A percentile compares a stretch with the other conserved stretches of the same genome.
Evolutionary conservation across 1,139 yeast species (phyloP).

Genomic region (Pichia sp.): DNA sequence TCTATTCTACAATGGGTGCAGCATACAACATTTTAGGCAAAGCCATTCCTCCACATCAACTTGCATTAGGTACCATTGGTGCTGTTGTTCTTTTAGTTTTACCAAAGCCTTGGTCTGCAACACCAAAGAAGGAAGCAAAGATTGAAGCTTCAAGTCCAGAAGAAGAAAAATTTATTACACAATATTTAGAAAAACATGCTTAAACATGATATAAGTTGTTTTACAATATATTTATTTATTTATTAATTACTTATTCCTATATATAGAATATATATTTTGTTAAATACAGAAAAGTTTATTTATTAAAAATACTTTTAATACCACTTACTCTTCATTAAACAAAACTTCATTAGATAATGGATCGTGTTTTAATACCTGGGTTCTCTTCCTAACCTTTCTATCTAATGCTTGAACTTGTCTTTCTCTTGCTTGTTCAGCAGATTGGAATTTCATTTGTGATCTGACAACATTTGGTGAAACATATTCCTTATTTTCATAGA

Average conservation of each 20-base stretch:
- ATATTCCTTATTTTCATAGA: slow-evolving; percentile 92
- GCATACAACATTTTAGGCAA: slow-evolving; percentile 74
- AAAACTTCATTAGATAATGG: slow-evolving; percentile 78
- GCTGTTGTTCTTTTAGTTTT: slow-evolving; percentile 48
- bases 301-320: background rate
- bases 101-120: slow-evolving; percentile 68
- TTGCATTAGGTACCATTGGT: slow-evolving; percentile 65
- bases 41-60: slow-evolving; percentile 65
- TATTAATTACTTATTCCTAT: background rate
- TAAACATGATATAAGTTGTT: background rate
- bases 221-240: slow-evolving; percentile 2
- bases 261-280: background rate
- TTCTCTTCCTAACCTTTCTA: slow-evolving; percentile 70
- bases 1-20: slow-evolving; percentile 55
- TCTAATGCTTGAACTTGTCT: slow-evolving; percentile 78
- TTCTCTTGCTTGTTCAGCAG: slow-evolving; percentile 71
- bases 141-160: slow-evolving; percentile 77
- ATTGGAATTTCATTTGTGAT: slow-evolving; percentile 75
- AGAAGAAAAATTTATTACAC: slow-evolving; percentile 73
- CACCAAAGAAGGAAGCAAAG: slow-evolving; percentile 44
- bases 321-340: slow-evolving; percentile 40
- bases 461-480: slow-evolving; percentile 94
- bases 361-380: slow-evolving; percentile 66
- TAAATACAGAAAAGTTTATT: background rate
- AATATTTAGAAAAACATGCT: slow-evolving; percentile 26